Conservation (phyloP, 768 basidiomycete genomes). For the Antrodiella citrinella region DNA sequence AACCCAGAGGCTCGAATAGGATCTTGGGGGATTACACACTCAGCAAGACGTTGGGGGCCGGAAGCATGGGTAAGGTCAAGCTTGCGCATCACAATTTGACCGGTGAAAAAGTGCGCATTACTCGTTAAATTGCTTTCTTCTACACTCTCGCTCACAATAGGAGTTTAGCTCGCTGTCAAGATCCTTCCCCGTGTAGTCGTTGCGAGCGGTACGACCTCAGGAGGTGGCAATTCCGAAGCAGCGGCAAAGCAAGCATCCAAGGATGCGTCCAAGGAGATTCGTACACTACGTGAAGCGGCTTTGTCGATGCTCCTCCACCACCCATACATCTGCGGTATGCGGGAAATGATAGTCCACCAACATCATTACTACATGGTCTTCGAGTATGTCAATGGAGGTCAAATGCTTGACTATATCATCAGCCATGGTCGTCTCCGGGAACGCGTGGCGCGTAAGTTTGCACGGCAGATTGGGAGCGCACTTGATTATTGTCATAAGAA, state of each 20-base stretch:
- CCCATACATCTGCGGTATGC: conserved; percentile 99
- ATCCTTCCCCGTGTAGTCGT: conserved; percentile 87
- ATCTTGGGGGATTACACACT: conserved; percentile 92
- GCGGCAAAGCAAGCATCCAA: conserved; percentile 73
- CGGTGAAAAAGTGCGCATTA: conserved; percentile 75
- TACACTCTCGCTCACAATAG: neutral
- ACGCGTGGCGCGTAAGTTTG: conserved; percentile 94
- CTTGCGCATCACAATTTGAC: conserved; percentile 83
- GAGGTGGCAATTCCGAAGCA: conserved; percentile 30
- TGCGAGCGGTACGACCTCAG: conserved; percentile 34
- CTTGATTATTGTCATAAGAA: conserved; percentile 96
- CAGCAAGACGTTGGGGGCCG: conserved; percentile 94
- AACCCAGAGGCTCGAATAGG: conserved; percentile 32
- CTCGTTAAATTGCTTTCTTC: neutral
- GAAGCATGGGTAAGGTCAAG: conserved; percentile 99
- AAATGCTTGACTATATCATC: conserved; percentile 99
- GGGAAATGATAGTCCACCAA: conserved; percentile 95
- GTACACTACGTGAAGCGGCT: conserved; percentile 92
- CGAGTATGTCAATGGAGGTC: conserved; percentile 97
- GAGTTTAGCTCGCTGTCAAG: conserved; percentile 86
- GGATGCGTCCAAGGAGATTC: conserved; percentile 93
- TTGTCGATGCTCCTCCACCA: conserved; percentile 94
- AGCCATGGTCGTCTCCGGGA: conserved; percentile 93
- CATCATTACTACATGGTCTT: conserved; percentile 99
- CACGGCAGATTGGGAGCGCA: conserved; percentile 93